Percentiles rank a stretch among this genome's conserved stretches.
Conservation (phyloP, 2,329 filamentous ascomycete species). For the Xylariaceae sp. region DNA sequence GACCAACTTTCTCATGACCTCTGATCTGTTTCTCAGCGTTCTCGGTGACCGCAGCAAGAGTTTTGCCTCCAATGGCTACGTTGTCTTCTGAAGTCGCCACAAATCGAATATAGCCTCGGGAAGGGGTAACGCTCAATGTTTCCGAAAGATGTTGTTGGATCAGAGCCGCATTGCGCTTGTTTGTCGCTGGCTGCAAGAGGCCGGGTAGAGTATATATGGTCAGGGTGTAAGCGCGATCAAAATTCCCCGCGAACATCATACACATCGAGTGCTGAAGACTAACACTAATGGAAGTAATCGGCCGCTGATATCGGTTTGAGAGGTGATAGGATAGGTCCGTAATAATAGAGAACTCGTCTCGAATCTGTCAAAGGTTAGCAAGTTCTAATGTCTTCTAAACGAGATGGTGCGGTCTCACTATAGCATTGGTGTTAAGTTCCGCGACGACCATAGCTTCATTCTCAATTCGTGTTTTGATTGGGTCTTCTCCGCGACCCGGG, state of each 20-base stretch:
- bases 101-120: constrained; percentile 71
- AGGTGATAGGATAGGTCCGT: constrained; percentile 70
- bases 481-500: constrained; percentile 29
- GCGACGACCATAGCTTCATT: constrained; percentile 57
- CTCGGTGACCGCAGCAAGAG: constrained; percentile 64
- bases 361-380: constrained; percentile 50
- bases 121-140: constrained; percentile 59
- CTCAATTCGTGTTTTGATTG: constrained; percentile 43
- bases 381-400: constrained; percentile 1
- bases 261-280: constrained; percentile 72
- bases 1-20: constrained; percentile 21
- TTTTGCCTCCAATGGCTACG: constrained; percentile 66
- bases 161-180: constrained; percentile 75
- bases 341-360: constrained; percentile 71
- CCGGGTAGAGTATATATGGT: constrained; percentile 67
- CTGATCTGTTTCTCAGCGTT: constrained; percentile 42
- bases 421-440: constrained; percentile 61
- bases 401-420: constrained; percentile 42
- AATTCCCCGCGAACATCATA: constrained; percentile 69
- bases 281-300: constrained; percentile 69
- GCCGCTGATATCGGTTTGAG: constrained; percentile 70
- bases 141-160: constrained; percentile 74
- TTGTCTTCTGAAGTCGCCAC: constrained; percentile 66
- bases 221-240: constrained; percentile 76
- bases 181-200: constrained; percentile 68